Percentiles rank a stretch among this genome's conserved stretches.
These are phyloP conservation scores for Cardamine occulta DNA, from an alignment of 345 rosid species.

Conservation along the genomic window DNA sequence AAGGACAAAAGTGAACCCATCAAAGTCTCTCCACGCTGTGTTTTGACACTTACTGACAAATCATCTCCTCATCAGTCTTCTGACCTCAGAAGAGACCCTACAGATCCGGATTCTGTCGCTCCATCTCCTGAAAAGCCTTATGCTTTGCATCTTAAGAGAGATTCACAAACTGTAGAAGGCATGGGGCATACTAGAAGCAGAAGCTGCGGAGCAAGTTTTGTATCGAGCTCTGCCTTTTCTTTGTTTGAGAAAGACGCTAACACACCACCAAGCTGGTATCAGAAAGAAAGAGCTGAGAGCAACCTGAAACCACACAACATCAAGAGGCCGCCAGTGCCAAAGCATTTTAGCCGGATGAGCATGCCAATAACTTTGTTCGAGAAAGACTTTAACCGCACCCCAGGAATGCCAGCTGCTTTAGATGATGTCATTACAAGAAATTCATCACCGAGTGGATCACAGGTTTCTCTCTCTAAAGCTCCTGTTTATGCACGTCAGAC, in stretches of 20 bases:
- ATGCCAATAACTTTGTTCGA: conserved; percentile 48
- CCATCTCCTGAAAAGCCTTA: conserved; percentile 50
- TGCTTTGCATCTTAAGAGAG: conserved; percentile 51
- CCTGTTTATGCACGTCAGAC: conserved; percentile 46
- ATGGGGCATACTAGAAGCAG: conserved; percentile 60
- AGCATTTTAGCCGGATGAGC: conserved; percentile 34
- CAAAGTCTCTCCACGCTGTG: conserved; percentile 38
- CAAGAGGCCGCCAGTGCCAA: conserved; percentile 37
- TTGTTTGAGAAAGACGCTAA: conserved; percentile 46
- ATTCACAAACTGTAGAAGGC: conserved; percentile 42
- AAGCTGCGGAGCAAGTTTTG: conserved; percentile 67
- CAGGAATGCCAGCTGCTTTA: conserved; percentile 26
- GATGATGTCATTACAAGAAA: conserved; percentile 29
- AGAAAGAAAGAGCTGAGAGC: conserved; percentile 51
- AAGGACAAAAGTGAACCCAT: conserved; percentile 45
- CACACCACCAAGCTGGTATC: conserved; percentile 47
- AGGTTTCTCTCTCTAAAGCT: conserved; percentile 39
- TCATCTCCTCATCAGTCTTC: conserved; percentile 40
- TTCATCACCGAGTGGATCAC: conserved; percentile 50
- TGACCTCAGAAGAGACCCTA: conserved; percentile 53
- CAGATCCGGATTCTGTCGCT: conserved; percentile 39
- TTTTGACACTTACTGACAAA: conserved; percentile 49
- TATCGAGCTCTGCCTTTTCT: conserved; percentile 37
- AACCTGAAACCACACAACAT: conserved; percentile 42
- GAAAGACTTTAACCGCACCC: conserved; percentile 41